These are phyloP conservation scores for Microcos paniculata DNA, from an alignment of 345 rosid species.

Conservation along the genomic window DNA sequence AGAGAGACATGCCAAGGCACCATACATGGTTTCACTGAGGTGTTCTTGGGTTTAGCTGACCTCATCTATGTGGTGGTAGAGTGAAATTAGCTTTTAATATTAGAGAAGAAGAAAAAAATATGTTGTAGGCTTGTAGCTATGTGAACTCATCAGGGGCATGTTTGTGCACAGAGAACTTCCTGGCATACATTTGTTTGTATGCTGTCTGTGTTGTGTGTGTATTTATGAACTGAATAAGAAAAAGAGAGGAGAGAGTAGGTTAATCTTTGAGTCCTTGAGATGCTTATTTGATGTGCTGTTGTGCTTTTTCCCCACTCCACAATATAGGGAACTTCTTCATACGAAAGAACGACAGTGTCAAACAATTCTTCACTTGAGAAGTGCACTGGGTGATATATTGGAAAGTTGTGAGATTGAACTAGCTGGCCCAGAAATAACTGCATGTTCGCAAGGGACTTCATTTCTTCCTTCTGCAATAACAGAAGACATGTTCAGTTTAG, in stretches of 20 bases:
- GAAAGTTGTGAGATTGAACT: slow-evolving; percentile 65
- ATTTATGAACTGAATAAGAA: neutral
- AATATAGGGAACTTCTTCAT: slow-evolving; percentile 52
- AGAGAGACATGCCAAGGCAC: neutral
- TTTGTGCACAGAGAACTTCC: neutral
- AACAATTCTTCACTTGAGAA: slow-evolving; percentile 37
- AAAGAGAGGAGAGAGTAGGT: neutral
- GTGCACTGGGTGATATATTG: slow-evolving; percentile 47
- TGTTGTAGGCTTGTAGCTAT: neutral
- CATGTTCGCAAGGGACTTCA: slow-evolving; percentile 56
- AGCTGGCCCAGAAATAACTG: slow-evolving; percentile 49
- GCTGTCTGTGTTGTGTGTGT: neutral
- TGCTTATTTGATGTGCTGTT: neutral
- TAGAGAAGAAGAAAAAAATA: neutral
- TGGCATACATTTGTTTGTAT: neutral
- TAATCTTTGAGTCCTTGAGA: neutral
- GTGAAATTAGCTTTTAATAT: neutral
- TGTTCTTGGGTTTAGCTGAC: too few relatives aligned
- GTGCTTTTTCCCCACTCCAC: neutral
- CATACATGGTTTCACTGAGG: neutral
- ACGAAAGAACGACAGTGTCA: slow-evolving; percentile 44
- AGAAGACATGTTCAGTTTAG: slow-evolving; percentile 49
- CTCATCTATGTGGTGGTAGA: neutral
- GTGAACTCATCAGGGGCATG: neutral
- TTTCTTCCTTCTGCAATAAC: slow-evolving; percentile 59